Conservation (phyloP, 805 yeast species). For the Yarrowia sp. region DNA sequence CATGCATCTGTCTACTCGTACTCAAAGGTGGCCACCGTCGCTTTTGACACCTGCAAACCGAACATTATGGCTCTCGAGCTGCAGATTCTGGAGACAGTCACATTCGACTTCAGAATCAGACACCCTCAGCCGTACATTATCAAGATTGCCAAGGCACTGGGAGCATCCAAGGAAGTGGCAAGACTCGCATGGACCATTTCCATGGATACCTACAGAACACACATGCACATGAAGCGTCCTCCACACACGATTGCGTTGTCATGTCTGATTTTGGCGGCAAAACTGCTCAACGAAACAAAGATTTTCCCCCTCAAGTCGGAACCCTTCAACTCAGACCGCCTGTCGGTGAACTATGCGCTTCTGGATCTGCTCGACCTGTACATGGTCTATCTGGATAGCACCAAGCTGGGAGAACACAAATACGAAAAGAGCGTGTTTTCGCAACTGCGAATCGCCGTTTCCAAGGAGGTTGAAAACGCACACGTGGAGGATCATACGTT, state of each 20-base stretch:
- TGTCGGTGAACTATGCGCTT: slow-evolving; percentile 48
- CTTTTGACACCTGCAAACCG: slow-evolving; percentile 34
- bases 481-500: slow-evolving; percentile 44
- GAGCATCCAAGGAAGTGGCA: slow-evolving; percentile 36
- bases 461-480: slow-evolving; percentile 40
- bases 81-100: slow-evolving; percentile 68
- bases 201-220: slow-evolving; percentile 71
- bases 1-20: slow-evolving; percentile 38
- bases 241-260: slow-evolving; percentile 75
- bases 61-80: slow-evolving; percentile 62
- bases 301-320: slow-evolving; percentile 40
- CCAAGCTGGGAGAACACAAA: slow-evolving; percentile 45
- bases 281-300: slow-evolving; percentile 40
- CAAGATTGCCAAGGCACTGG: slow-evolving; percentile 54
- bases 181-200: slow-evolving; percentile 69
- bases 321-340: slow-evolving; percentile 32
- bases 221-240: slow-evolving; percentile 65
- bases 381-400: slow-evolving; percentile 53
- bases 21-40: not conserved
- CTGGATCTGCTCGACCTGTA: slow-evolving; percentile 60
- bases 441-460: slow-evolving; percentile 16
- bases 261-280: slow-evolving; percentile 57
- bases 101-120: slow-evolving; percentile 74
- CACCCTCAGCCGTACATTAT: slow-evolving; percentile 66
- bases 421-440: slow-evolving; percentile 10